Conservation (phyloP, 768 basidiomycete species). For the Mycena rosella region DNA sequence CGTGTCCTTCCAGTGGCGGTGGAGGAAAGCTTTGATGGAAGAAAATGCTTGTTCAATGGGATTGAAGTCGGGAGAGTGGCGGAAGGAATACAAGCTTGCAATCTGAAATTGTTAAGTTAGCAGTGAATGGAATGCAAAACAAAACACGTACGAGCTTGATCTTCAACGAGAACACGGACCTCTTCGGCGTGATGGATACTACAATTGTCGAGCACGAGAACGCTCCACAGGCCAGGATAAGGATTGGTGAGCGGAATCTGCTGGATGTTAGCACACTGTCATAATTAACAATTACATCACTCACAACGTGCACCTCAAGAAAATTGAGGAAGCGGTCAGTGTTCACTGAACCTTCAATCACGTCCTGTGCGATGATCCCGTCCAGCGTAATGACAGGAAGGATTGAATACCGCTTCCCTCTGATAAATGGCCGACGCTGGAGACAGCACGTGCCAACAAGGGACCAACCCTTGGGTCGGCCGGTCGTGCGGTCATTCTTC, state of each 20-base stretch:
- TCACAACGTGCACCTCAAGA: conserved; percentile 32
- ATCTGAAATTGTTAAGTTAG: no score
- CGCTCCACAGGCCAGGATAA: background rate
- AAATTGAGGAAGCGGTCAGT: conserved; percentile 39
- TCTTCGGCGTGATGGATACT: conserved; percentile 2
- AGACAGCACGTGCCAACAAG: conserved; percentile 30
- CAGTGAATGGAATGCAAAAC: no score
- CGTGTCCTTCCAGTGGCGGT: no score
- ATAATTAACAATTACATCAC: background rate
- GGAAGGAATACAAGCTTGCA: no score
- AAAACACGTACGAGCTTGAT: background rate
- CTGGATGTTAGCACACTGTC: background rate
- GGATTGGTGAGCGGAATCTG: conserved; percentile 3
- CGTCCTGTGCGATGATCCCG: conserved; percentile 13
- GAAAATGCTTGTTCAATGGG: no score
- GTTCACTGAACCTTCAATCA: conserved; percentile 40
- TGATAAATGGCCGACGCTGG: conserved; percentile 22
- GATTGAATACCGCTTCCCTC: conserved; percentile 36
- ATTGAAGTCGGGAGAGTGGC: no score
- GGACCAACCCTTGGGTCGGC: conserved; percentile 18
- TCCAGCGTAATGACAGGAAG: conserved; percentile 36
- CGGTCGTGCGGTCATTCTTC: conserved; percentile 27
- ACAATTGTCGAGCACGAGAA: conserved; percentile 4
- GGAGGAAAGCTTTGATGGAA: no score
- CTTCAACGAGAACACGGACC: background rate